Conservation (phyloP, 495 filamentous ascomycete species). For the Hypoxylon rickii region DNA sequence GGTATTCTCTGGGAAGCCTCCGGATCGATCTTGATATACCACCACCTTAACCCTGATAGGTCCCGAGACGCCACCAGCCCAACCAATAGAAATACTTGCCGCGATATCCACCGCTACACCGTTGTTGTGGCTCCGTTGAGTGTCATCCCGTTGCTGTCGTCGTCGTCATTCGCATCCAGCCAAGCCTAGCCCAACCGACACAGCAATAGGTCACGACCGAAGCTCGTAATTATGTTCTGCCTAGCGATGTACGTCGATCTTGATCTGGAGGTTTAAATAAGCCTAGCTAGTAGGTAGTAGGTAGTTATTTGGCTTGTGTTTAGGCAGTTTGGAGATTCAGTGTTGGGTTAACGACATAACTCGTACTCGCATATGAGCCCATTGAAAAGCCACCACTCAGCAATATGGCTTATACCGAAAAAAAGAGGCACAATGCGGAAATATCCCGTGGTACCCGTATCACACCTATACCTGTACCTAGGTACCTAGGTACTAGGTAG, state of each 20-base stretch:
- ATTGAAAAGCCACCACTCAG: neutral
- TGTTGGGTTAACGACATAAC: neutral
- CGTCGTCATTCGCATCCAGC: neutral
- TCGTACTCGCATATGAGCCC: neutral
- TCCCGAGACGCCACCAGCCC: neutral
- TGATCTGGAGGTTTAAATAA: neutral
- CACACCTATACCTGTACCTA: no score
- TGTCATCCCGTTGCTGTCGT: slow-evolving; percentile 3
- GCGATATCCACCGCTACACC: slow-evolving; percentile 22
- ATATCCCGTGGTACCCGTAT: neutral
- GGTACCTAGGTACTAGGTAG: no score
- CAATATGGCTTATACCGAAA: neutral
- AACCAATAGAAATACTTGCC: slow-evolving; percentile 22
- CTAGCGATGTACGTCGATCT: slow-evolving; percentile 7
- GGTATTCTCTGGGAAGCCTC: neutral
- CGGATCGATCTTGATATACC: neutral
- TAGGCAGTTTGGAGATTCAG: neutral
- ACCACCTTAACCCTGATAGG: neutral
- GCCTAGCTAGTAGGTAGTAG: no score
- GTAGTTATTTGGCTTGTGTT: neutral
- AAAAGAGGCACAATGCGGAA: neutral
- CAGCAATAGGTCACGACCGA: slow-evolving; percentile 16
- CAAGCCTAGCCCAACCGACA: slow-evolving; percentile 17
- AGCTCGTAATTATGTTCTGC: slow-evolving; percentile 5
- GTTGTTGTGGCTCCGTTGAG: slow-evolving; percentile 11